phyloP scores from a whole-genome alignment of 2,329 filamentous ascomycete species.

The Pseudogymnoascus sp. region DNA sequence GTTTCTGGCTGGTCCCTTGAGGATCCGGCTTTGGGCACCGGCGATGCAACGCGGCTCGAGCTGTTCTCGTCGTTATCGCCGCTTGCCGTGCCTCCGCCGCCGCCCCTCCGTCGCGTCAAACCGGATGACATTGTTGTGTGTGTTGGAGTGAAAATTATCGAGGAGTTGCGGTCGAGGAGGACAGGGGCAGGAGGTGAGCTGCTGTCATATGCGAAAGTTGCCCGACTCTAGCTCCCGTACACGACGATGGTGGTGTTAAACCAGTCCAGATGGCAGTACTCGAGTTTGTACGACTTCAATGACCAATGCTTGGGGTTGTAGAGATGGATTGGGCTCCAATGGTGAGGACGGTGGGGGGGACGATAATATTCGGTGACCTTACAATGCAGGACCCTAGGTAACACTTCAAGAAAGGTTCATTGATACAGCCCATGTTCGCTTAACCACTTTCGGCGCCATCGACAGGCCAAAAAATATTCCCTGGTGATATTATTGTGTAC shows the following conservation, averaged over 20 bases:
- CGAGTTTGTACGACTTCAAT: neutral
- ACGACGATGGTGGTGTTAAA: neutral
- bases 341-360: neutral
- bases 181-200: slow-evolving; percentile 2
- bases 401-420: slow-evolving; percentile 5
- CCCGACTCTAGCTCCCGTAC: slow-evolving; percentile 5
- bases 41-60: slow-evolving; percentile 57
- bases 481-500: neutral
- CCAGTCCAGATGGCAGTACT: neutral
- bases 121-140: slow-evolving; percentile 38
- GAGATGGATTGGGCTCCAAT: neutral
- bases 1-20: slow-evolving; percentile 59
- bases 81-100: slow-evolving; percentile 47
- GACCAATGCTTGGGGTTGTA: slow-evolving; percentile 8
- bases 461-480: slow-evolving; percentile 3
- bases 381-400: slow-evolving; percentile 4
- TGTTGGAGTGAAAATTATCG: slow-evolving; percentile 9
- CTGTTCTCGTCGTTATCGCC: slow-evolving; percentile 54
- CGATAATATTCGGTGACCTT: slow-evolving; percentile 9
- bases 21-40: slow-evolving; percentile 52
- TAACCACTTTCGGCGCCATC: neutral
- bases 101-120: slow-evolving; percentile 57
- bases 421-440: slow-evolving; percentile 5
- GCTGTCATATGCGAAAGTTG: slow-evolving; percentile 6
- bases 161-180: slow-evolving; percentile 5